Conservation (phyloP, 805 yeast genomes). For the Metschnikowia koreensis region DNA sequence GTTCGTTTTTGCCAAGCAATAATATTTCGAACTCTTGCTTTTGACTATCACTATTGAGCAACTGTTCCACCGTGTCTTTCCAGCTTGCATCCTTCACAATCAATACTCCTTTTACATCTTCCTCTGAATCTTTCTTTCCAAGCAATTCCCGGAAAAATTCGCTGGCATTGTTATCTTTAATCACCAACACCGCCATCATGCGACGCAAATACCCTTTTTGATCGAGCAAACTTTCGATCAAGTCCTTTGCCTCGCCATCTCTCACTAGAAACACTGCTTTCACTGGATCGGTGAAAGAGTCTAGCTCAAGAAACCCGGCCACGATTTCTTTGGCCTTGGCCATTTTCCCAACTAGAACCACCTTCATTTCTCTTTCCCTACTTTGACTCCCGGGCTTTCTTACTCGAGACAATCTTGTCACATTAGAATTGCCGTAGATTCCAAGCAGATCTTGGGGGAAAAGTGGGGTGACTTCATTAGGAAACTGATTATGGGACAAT, state of each 20-base stretch:
- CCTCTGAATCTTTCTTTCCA: neutral
- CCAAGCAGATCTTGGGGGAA: too few species aligned
- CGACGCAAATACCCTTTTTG: neutral
- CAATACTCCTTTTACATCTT: neutral
- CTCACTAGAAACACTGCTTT: neutral
- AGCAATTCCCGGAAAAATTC: neutral
- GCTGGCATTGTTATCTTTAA: neutral
- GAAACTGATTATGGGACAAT: too few species aligned
- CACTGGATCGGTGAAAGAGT: neutral
- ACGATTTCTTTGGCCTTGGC: neutral
- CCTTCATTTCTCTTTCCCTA: neutral
- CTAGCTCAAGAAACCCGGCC: neutral
- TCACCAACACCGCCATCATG: neutral
- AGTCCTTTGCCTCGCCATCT: neutral
- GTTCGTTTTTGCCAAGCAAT: neutral
- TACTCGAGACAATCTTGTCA: too few species aligned
- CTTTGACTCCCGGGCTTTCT: too few species aligned
- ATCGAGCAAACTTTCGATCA: neutral
- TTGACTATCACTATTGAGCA: neutral
- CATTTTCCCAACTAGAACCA: neutral
- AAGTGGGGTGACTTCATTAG: too few species aligned
- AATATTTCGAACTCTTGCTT: neutral
- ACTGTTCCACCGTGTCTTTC: neutral
- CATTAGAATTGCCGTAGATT: too few species aligned
- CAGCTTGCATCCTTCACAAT: neutral